Base-by-base conservation (phyloP, 2,329 filamentous ascomycete genomes). In the Sporothrix mexicana region DNA sequence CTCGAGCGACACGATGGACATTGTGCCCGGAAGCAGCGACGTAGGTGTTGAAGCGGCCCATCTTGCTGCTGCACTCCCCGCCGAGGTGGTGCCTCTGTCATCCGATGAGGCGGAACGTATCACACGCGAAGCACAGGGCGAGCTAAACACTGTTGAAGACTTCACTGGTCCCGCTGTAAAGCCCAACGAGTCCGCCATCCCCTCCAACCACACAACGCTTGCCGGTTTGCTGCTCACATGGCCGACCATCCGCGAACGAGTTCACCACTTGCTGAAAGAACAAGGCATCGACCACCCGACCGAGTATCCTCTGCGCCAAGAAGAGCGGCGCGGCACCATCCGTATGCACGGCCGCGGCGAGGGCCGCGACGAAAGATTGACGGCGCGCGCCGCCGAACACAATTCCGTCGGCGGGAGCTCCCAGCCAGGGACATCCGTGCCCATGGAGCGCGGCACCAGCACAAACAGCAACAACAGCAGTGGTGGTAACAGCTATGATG, bases 151-250 rank as follows among this genome's bases (percentile, higher is more conserved):
- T 70, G 80, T 84, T 69, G 86, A 88, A 72, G 82, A 82, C 1
- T 84, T 87, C 2, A 73, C 75, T 0, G 85, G 86, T 8, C 85
- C 85, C 8, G 82, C 85, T 12, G 86, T 88, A 7, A 83, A 82
- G 13, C 86, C 87, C 0, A 90, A 89, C 64, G 87, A 90, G 76
- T 88, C 92, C 15, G 88, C 92, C 1, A 93, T 97, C 72, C 93
- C 94, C 0, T 88, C 91, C 41, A 93, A 97, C 76, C 95, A 98
- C 78, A 97, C 93, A 0, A 98, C 95, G 0, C 89, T 94, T n/a
- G 94, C 94, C 0, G 93, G 96, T 69, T 88, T 94, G 75, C 84
- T 98, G 20, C 83, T 98, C 41, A 85, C 88, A 64, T 94, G 92
- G 90, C 87, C 87, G 0, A 87, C 90, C 0, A 93, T 96, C 71